Evolutionary conservation across 2,329 filamentous ascomycete genomes (phyloP).

Genomic region (Aureobasidium sp.): DNA sequence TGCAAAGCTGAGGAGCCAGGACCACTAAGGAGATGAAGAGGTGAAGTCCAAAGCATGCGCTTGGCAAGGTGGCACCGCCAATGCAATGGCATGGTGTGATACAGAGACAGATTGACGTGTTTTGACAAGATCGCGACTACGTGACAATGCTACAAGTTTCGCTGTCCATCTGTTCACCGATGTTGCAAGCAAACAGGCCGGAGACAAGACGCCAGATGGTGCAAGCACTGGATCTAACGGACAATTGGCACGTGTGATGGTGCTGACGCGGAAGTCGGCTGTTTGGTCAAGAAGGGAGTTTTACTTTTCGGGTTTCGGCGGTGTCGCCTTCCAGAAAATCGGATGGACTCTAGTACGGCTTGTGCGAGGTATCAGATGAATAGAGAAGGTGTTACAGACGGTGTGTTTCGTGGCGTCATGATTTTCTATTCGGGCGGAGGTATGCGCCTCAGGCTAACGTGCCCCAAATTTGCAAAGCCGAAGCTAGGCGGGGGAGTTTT

Average conservation of each 20-base stretch:
- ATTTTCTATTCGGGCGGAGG: neutral
- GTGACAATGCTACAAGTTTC: neutral
- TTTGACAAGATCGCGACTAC: neutral
- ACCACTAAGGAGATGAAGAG: constrained; percentile 4
- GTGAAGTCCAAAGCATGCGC: neutral
- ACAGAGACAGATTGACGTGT: constrained; percentile 4
- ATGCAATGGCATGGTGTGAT: constrained; percentile 5
- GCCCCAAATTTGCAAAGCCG: constrained; percentile 7
- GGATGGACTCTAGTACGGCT: neutral
- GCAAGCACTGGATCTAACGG: neutral
- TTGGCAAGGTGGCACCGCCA: constrained; percentile 6
- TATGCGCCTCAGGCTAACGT: neutral
- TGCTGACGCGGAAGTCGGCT: constrained; percentile 8
- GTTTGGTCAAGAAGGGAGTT: neutral
- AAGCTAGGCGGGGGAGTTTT: neutral
- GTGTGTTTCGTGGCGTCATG: constrained; percentile 5
- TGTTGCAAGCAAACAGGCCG: neutral
- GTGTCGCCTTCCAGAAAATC: neutral
- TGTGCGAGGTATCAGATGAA: neutral
- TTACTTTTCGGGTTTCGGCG: neutral
- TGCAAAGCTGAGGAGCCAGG: neutral
- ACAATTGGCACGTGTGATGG: constrained; percentile 1
- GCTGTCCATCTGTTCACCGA: neutral
- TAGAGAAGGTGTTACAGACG: constrained; percentile 6
- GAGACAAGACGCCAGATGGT: constrained; percentile 1